A percentile compares a stretch with the other conserved stretches of the same genome.
Conservation (phyloP, 768 basidiomycete genomes). For the Russula ochroleuca region DNA sequence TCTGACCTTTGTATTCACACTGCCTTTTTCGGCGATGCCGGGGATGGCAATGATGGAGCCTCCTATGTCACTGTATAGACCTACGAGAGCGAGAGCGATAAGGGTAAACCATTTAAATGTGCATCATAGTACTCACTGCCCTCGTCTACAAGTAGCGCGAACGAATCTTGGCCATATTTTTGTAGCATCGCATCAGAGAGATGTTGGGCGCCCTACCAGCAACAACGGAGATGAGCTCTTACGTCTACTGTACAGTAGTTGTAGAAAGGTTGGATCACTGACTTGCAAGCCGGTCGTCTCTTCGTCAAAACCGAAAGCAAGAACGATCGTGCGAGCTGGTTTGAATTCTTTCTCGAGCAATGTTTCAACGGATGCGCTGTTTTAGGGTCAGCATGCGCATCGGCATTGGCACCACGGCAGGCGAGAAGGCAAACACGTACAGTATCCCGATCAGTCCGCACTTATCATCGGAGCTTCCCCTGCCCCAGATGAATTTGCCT, state of each 20-base stretch:
- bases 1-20: constrained; percentile 56
- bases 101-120: too few species aligned
- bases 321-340: constrained; percentile 35
- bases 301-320: constrained; percentile 42
- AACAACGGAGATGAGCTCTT: not conserved
- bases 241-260: too few species aligned
- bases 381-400: not conserved
- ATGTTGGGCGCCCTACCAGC: constrained; percentile 48
- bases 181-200: constrained; percentile 48
- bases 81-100: constrained; percentile 32
- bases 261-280: constrained; percentile 1
- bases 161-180: constrained; percentile 64
- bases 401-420: not conserved
- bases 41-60: constrained; percentile 57
- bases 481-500: constrained; percentile 36
- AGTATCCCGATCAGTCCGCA: constrained; percentile 35
- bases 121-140: constrained; percentile 49
- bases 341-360: constrained; percentile 39
- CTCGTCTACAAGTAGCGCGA: constrained; percentile 84
- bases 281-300: constrained; percentile 34
- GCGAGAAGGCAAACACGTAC: constrained; percentile 23
- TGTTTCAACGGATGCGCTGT: constrained; percentile 38
- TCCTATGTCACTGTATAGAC: constrained; percentile 47
- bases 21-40: constrained; percentile 73
- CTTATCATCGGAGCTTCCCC: constrained; percentile 38